Conservation (phyloP, 2,329 filamentous ascomycete species). For the Alternaria panax region DNA sequence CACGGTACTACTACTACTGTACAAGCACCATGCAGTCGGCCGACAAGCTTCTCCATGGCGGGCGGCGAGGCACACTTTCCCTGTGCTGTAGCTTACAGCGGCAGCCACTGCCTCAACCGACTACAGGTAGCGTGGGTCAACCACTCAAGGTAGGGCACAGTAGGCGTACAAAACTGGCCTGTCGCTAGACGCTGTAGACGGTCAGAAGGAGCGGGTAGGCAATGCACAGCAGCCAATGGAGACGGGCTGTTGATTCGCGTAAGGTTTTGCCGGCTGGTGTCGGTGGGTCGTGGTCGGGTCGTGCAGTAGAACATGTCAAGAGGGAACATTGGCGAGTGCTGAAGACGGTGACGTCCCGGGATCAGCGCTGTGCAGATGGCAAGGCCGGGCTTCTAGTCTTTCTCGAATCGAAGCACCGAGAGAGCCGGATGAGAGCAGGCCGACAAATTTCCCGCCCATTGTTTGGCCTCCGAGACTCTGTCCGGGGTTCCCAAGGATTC, state of each 20-base stretch:
- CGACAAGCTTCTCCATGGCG: constrained; percentile 4
- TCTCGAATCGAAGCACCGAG: background rate
- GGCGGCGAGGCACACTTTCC: constrained; percentile 12
- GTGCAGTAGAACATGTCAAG: constrained; percentile 21
- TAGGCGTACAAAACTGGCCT: constrained; percentile 3
- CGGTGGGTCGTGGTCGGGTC: constrained; percentile 17
- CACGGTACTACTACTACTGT: background rate
- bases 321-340: constrained; percentile 15
- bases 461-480: constrained; percentile 2
- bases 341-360: constrained; percentile 21
- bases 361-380: constrained; percentile 15
- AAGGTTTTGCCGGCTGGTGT: constrained; percentile 17
- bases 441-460: background rate
- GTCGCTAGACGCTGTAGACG: constrained; percentile 4
- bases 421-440: background rate
- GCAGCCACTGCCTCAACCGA: background rate
- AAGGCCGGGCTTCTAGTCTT: background rate
- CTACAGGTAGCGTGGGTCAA: background rate
- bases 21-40: constrained; percentile 2
- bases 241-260: constrained; percentile 16
- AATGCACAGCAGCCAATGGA: constrained; percentile 18
- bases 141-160: background rate
- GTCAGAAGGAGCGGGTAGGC: constrained; percentile 2
- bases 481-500: constrained; percentile 1
- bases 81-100: background rate